These are phyloP conservation scores for Trichoderma virens DNA, from an alignment of 495 filamentous ascomycete species.

Conservation along the genomic window DNA sequence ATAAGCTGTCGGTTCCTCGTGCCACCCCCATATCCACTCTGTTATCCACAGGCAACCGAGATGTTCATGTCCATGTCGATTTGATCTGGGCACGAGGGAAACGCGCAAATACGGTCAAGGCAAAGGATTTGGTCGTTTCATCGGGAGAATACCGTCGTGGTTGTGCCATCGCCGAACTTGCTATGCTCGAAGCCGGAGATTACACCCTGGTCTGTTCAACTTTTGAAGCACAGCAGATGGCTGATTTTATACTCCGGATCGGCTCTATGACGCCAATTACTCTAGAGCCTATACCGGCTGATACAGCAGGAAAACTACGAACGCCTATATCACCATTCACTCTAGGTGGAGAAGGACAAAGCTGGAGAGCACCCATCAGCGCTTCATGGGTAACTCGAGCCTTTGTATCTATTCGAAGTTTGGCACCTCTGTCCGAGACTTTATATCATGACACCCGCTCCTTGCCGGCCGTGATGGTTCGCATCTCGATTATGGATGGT, in stretches of 20 bases:
- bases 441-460: background rate
- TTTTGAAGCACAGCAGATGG: slow-evolving; percentile 70
- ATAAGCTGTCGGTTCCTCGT: slow-evolving; percentile 50
- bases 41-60: slow-evolving; percentile 51
- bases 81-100: slow-evolving; percentile 64
- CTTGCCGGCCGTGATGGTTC: slow-evolving; percentile 36
- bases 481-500: slow-evolving; percentile 52
- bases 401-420: slow-evolving; percentile 35
- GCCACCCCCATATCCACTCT: slow-evolving; percentile 58
- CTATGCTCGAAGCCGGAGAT: slow-evolving; percentile 50
- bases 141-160: slow-evolving; percentile 80
- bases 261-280: slow-evolving; percentile 47
- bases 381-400: slow-evolving; percentile 50
- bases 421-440: background rate
- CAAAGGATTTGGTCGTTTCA: slow-evolving; percentile 68
- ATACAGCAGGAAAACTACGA: slow-evolving; percentile 61
- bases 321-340: slow-evolving; percentile 42
- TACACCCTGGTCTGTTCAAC: slow-evolving; percentile 88
- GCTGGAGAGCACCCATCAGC: slow-evolving; percentile 44
- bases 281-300: slow-evolving; percentile 50
- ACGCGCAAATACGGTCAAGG: slow-evolving; percentile 57
- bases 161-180: slow-evolving; percentile 58
- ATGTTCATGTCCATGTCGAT: slow-evolving; percentile 73
- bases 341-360: slow-evolving; percentile 42
- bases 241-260: slow-evolving; percentile 66